A percentile compares a stretch with the other conserved stretches of the same genome.
Conservation (phyloP, 1,284 basidiomycete genomes). For the Tylopilus sp. region DNA sequence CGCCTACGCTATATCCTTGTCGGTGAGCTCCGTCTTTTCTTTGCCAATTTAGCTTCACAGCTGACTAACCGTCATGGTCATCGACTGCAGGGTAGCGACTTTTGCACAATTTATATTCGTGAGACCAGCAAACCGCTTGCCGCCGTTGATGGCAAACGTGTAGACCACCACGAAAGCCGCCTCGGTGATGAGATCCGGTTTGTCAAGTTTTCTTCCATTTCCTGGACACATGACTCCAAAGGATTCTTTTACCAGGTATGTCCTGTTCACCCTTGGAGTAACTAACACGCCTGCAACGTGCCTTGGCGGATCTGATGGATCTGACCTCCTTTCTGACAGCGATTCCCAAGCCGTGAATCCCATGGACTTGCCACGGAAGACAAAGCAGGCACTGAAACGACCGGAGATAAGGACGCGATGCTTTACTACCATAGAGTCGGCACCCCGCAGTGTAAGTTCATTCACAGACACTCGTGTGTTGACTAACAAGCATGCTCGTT, state of each 20-base stretch:
- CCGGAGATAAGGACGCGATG: slow-evolving; percentile 65
- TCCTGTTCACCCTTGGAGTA: background rate
- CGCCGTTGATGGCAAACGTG: slow-evolving; percentile 36
- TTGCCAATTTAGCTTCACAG: slow-evolving; percentile 2
- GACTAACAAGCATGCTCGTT: slow-evolving; percentile 5
- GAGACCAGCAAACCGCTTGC: slow-evolving; percentile 57
- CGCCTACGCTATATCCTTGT: slow-evolving; percentile 74
- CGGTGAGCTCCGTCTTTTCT: slow-evolving; percentile 40
- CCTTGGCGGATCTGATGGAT: slow-evolving; percentile 3
- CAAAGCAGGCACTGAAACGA: slow-evolving; percentile 61
- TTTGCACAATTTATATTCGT: slow-evolving; percentile 65
- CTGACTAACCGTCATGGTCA: slow-evolving; percentile 1
- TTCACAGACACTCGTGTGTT: background rate
- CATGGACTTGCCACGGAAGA: slow-evolving; percentile 50
- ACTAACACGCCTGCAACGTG: background rate
- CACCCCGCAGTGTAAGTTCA: slow-evolving; percentile 58
- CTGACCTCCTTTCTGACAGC: slow-evolving; percentile 30
- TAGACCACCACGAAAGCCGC: slow-evolving; percentile 48
- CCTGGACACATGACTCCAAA: slow-evolving; percentile 73
- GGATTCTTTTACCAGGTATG: slow-evolving; percentile 81
- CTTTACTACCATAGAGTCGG: slow-evolving; percentile 72
- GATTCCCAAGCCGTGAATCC: slow-evolving; percentile 53
- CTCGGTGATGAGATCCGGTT: slow-evolving; percentile 66
- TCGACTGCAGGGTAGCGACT: slow-evolving; percentile 65
- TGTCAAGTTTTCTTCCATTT: slow-evolving; percentile 71